Conservation (phyloP, 495 filamentous ascomycete species). For the Daldinia vernicosa region DNA sequence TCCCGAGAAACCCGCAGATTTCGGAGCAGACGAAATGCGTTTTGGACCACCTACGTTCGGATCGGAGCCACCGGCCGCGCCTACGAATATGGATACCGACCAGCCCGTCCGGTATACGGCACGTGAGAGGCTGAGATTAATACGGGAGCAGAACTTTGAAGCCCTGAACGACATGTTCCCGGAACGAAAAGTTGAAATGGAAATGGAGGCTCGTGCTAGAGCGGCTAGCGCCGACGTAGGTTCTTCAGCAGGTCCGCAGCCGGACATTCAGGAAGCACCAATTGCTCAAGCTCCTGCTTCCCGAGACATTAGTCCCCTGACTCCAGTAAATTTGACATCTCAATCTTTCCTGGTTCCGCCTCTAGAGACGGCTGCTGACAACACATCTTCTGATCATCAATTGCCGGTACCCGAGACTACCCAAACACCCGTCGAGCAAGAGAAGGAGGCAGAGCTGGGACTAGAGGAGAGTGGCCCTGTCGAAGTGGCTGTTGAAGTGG, state of each 20-base stretch:
- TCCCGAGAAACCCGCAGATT: not conserved
- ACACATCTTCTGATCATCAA: conserved; percentile 17
- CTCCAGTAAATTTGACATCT: conserved; percentile 15
- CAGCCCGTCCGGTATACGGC: conserved; percentile 36
- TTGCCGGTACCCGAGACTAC: conserved; percentile 15
- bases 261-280: conserved; percentile 10
- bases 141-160: conserved; percentile 36
- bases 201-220: not conserved
- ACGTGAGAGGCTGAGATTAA: conserved; percentile 42
- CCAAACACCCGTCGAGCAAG: conserved; percentile 6
- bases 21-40: not conserved
- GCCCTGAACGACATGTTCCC: conserved; percentile 1
- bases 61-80: conserved; percentile 7
- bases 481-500: conserved; percentile 2
- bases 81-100: conserved; percentile 41
- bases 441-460: conserved; percentile 4
- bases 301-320: conserved; percentile 14
- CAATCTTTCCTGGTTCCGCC: conserved; percentile 19
- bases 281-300: conserved; percentile 1
- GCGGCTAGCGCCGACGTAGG: not conserved
- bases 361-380: not conserved
- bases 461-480: conserved; percentile 14
- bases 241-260: conserved; percentile 3
- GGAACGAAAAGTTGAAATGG: not conserved
- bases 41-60: not conserved